Evolutionary conservation across 2,329 filamentous ascomycete species (phyloP).

Genomic region (Colletotrichum lupini): DNA sequence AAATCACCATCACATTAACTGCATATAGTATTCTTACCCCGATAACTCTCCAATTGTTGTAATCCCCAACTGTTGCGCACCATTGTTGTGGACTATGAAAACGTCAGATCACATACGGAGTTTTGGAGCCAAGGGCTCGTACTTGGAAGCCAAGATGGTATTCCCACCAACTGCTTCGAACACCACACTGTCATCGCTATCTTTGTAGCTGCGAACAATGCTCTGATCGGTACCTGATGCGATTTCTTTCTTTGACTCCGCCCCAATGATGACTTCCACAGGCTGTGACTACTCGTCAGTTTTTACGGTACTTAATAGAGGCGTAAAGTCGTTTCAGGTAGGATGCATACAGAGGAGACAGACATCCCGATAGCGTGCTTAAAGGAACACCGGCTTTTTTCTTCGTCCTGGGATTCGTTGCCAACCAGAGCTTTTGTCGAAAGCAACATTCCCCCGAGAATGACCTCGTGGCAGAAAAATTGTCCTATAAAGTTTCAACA

Average conservation of each 20-base stretch:
- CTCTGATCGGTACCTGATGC: neutral
- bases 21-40: neutral
- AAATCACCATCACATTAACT: too few species aligned
- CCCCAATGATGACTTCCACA: neutral
- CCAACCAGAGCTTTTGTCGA: constrained; percentile 1
- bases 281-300: neutral
- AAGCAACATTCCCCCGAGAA: constrained; percentile 14
- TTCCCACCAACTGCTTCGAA: constrained; percentile 24
- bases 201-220: neutral
- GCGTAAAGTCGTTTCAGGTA: too few species aligned
- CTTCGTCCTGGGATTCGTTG: neutral
- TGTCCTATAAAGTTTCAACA: constrained; percentile 9
- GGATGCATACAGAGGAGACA: neutral
- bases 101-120: neutral
- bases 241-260: neutral
- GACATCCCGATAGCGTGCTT: neutral
- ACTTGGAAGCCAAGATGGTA: constrained; percentile 24
- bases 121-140: neutral
- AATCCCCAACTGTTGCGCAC: constrained; percentile 3
- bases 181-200: neutral
- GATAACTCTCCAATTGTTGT: constrained; percentile 22
- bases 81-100: constrained; percentile 3
- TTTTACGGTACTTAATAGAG: neutral
- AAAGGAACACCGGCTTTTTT: neutral
- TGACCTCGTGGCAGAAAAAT: constrained; percentile 19